Conservation (phyloP, 2,329 filamentous ascomycete species). For the Aspergillus sp. region DNA sequence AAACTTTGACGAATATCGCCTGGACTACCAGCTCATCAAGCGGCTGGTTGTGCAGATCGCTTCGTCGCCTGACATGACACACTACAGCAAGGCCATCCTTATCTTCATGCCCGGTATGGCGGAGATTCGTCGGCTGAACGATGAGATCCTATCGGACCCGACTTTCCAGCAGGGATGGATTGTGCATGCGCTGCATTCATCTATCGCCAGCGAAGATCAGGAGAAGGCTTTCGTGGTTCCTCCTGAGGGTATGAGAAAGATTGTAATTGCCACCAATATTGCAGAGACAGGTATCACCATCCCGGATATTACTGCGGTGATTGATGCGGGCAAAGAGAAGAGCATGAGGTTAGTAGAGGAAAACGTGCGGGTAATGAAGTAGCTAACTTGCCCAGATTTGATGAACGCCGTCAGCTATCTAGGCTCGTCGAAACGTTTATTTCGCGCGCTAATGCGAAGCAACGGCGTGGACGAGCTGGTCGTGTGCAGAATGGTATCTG, state of each 20-base stretch:
- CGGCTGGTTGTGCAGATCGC: slow-evolving; percentile 77
- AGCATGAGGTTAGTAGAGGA: slow-evolving; percentile 66
- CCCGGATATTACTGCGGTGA: slow-evolving; percentile 93
- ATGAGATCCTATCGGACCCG: slow-evolving; percentile 75
- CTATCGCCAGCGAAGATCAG: slow-evolving; percentile 93
- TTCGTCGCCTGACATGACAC: slow-evolving; percentile 62
- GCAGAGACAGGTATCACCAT: slow-evolving; percentile 99
- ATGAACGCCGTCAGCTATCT: slow-evolving; percentile 88
- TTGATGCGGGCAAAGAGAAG: slow-evolving; percentile 95
- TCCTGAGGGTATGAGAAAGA: slow-evolving; percentile 79
- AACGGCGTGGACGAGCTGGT: slow-evolving; percentile 87
- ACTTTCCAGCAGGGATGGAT: slow-evolving; percentile 77
- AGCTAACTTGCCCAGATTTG: slow-evolving; percentile 61
- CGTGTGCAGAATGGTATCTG: slow-evolving; percentile 94
- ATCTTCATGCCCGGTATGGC: slow-evolving; percentile 93
- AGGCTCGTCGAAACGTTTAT: slow-evolving; percentile 93
- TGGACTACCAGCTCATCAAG: slow-evolving; percentile 84
- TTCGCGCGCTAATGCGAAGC: slow-evolving; percentile 91
- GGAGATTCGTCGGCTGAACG: slow-evolving; percentile 86
- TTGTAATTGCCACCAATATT: slow-evolving; percentile 96
- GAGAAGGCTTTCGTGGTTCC: slow-evolving; percentile 89
- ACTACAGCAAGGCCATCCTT: slow-evolving; percentile 87
- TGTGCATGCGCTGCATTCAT: slow-evolving; percentile 87
- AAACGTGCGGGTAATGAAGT: not conserved
- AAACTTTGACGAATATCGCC: slow-evolving; percentile 84